Base-by-base conservation (phyloP, 2,329 filamentous ascomycete genomes). In the Fusarium buxicola region DNA sequence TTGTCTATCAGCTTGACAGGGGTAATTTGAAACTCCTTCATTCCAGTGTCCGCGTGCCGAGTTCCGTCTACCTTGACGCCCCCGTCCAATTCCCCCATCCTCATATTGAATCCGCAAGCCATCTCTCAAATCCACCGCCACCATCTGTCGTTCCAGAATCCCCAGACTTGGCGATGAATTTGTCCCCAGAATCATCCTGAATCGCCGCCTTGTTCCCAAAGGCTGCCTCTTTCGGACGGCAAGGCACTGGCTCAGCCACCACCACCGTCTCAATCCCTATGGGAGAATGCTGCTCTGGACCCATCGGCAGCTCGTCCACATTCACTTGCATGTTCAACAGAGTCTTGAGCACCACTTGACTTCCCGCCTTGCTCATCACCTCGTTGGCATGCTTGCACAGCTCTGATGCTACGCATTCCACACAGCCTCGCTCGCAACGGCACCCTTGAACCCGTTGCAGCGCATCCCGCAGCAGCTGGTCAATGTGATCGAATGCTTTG, bases 401-500 rank as follows among this genome's bases (percentile, higher is more conserved):
- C 75, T 96, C 92, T 60, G 89, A 91, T 63, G 90, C 92, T 38
- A 96, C 93, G 76, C 95, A 99, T 75, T 97, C 94, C 18, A 94
- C 78, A 76, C 95, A 98, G 0, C 95, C 95, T 55, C 90, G 86
- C 10, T 87, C 77, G 71, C 94, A 98, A 34, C 82, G 79, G 70
- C 95, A 99, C 2, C 81, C 82, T 71, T 91, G 88, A 7, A 98
- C 88, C 8, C 95, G 83, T 54, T 86, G 82, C 32, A 95, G 84
- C 0, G 94, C 94, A 72, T 94, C 89, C 16, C 80, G 80, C 1
- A 98, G 82, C 30, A 98, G 79, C 30, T 90, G 74, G 70, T 97
- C 92, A 16, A 97, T 83, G 71, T 96, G 96, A 70, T 98, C 94
- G 71, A 98, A 98, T 0, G 93, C 94, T 73, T 97, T 97, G 34